Evolutionary conservation across 768 basidiomycete species (phyloP).

Genomic region (Hygrocybe punicea): DNA sequence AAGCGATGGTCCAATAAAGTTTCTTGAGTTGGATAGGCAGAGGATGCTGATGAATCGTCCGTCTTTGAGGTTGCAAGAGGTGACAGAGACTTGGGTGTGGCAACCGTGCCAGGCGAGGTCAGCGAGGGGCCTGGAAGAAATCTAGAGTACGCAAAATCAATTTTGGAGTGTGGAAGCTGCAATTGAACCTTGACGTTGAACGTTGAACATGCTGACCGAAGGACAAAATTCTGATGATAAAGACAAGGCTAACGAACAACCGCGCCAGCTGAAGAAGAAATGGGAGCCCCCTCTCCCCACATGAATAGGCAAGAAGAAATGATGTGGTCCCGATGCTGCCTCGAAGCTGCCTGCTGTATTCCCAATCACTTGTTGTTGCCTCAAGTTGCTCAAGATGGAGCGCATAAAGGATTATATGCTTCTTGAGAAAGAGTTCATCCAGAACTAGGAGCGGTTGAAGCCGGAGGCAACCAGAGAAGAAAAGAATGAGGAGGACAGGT

Average conservation of each 20-base stretch:
- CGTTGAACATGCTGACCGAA: conserved; percentile 53
- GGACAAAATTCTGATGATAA: conserved; percentile 23
- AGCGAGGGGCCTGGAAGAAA: no score
- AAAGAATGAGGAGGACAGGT: no score
- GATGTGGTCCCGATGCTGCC: conserved; percentile 85
- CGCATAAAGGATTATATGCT: conserved; percentile 97
- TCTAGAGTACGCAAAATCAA: no score
- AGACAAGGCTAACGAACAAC: conserved; percentile 47
- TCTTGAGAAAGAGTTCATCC: conserved; percentile 91
- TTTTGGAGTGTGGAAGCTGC: no score
- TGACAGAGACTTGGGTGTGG: no score
- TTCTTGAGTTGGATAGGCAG: no score
- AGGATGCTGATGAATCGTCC: no score
- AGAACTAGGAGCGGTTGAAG: conserved; percentile 87
- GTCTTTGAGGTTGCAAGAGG: no score
- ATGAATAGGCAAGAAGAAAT: conserved; percentile 95
- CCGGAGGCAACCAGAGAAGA: conserved; percentile 79
- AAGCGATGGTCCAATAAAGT: no score
- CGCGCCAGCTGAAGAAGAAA: conserved; percentile 83
- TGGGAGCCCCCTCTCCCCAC: conserved; percentile 99
- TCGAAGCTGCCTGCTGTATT: conserved; percentile 92
- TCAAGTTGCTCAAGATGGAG: conserved; percentile 94
- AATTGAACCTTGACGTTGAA: no score
- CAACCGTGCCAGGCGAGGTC: no score
- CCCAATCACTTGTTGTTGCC: conserved; percentile 92